A percentile compares a stretch with the other conserved stretches of the same genome.
phyloP scores from a whole-genome alignment of 1,284 basidiomycete genomes.

The Bondarzewia mesenterica region DNA sequence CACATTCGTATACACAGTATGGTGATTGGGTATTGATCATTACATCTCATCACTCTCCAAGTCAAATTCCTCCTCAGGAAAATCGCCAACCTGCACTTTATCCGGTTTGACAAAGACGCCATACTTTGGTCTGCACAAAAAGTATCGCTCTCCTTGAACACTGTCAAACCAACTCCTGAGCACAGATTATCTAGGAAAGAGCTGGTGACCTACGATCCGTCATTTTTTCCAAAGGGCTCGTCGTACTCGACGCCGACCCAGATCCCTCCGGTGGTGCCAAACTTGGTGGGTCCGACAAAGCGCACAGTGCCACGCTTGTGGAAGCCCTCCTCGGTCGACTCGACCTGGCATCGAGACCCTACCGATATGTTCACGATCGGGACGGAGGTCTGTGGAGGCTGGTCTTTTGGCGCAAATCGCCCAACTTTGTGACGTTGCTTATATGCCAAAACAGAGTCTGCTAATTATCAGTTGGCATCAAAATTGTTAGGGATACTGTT shows the following conservation, averaged over 20 bases:
- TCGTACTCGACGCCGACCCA: constrained; percentile 97
- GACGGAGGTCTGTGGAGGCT: constrained; percentile 7
- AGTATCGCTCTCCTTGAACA: constrained; percentile 82
- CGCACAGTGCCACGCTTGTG: constrained; percentile 78
- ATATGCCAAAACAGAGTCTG: constrained; percentile 88
- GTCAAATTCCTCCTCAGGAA: constrained; percentile 71
- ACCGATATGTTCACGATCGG: constrained; percentile 38
- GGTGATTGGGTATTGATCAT: no score
- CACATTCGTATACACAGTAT: no score
- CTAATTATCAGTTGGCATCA: not conserved
- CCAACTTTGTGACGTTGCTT: constrained; percentile 88
- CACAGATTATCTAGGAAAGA: constrained; percentile 35
- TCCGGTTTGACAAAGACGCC: constrained; percentile 88
- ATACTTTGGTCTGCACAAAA: constrained; percentile 67
- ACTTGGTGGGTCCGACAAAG: constrained; percentile 78
- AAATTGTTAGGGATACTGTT: constrained; percentile 4
- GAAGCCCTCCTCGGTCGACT: constrained; percentile 55
- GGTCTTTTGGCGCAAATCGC: constrained; percentile 62
- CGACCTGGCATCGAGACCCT: constrained; percentile 81
- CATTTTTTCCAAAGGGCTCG: constrained; percentile 93
- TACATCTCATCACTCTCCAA: constrained; percentile 75
- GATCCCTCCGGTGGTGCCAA: constrained; percentile 55
- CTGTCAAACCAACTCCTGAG: constrained; percentile 59
- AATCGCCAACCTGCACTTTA: constrained; percentile 80
- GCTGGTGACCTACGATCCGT: constrained; percentile 41